phyloP scores from a whole-genome alignment of 23 red algal species.

The Pyropia haitanensis region DNA sequence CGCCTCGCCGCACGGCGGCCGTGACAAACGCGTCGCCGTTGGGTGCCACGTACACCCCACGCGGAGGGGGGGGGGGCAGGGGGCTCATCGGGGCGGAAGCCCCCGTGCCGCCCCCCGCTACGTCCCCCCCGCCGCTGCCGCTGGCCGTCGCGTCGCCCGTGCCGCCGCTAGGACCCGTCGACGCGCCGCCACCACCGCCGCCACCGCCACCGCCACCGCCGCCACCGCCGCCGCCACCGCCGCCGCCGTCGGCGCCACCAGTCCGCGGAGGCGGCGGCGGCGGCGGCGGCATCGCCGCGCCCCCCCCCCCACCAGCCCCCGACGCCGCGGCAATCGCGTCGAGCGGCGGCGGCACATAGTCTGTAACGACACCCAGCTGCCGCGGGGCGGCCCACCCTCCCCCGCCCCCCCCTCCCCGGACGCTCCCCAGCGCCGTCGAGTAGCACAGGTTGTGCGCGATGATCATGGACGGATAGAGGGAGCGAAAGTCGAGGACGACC shows the following conservation, averaged over 20 bases:
- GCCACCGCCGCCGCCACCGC: not conserved
- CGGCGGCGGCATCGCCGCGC: too few species aligned
- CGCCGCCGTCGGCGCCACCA: too few species aligned
- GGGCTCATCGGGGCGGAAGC: too few species aligned
- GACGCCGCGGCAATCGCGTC: constrained; percentile 5
- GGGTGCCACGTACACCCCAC: constrained; percentile 33
- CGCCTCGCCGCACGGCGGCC: constrained; percentile 44
- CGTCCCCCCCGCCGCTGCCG: too few species aligned
- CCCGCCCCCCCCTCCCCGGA: constrained; percentile 35
- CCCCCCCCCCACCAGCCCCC: too few species aligned
- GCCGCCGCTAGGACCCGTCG: not conserved
- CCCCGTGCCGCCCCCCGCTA: too few species aligned
- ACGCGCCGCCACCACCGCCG: not conserved
- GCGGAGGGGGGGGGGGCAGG: not conserved
- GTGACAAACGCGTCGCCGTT: constrained; percentile 88
- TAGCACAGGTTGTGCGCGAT: constrained; percentile 99
- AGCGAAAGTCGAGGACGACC: constrained; percentile 82
- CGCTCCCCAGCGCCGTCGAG: constrained; percentile 72
- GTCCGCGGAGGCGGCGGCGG: too few species aligned
- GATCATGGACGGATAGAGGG: constrained; percentile 98
- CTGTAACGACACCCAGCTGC: constrained; percentile 30
- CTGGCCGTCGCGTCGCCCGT: not conserved
- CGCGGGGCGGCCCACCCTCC: constrained; percentile 26
- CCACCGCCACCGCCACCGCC: too few species aligned
- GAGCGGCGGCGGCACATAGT: constrained; percentile 21